phyloP scores from a whole-genome alignment of 768 basidiomycete genomes.

The Rhodotorula toruloides region DNA sequence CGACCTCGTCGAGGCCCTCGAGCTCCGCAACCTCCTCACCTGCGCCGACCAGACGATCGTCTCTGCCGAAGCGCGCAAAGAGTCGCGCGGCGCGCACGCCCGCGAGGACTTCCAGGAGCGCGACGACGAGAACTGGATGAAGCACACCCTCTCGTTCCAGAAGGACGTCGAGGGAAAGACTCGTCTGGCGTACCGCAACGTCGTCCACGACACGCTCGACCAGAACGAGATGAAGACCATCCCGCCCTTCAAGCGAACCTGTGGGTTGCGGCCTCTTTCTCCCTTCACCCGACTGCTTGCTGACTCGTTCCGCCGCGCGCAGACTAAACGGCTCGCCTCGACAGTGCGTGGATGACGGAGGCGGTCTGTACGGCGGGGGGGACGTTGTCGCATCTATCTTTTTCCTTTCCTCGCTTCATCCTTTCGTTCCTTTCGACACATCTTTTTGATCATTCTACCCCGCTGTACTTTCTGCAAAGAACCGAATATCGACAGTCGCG shows the following conservation, averaged over 20 bases:
- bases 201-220: slow-evolving; percentile 81
- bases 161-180: slow-evolving; percentile 72
- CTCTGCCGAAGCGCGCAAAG: slow-evolving; percentile 77
- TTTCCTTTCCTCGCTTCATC: background rate
- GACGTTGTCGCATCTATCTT: no score
- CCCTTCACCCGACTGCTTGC: background rate
- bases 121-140: slow-evolving; percentile 92
- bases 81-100: slow-evolving; percentile 96
- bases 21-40: slow-evolving; percentile 91
- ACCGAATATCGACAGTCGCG: no score
- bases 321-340: background rate
- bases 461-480: no score
- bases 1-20: slow-evolving; percentile 93
- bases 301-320: background rate
- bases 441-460: no score
- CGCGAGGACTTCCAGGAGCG: slow-evolving; percentile 99
- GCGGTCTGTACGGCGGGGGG: no score
- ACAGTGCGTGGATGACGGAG: background rate
- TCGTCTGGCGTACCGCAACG: slow-evolving; percentile 78
- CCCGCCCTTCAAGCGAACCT: slow-evolving; percentile 95
- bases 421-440: no score
- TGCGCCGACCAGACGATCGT: slow-evolving; percentile 94
- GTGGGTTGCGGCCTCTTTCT: slow-evolving; percentile 52
- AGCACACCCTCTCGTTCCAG: slow-evolving; percentile 88
- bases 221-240: slow-evolving; percentile 69